Evolutionary conservation across 108 stramenopile species (phyloP), one percentile per base, ranked within the genome.

Genomic region (Skeletonema costatum): DNA sequence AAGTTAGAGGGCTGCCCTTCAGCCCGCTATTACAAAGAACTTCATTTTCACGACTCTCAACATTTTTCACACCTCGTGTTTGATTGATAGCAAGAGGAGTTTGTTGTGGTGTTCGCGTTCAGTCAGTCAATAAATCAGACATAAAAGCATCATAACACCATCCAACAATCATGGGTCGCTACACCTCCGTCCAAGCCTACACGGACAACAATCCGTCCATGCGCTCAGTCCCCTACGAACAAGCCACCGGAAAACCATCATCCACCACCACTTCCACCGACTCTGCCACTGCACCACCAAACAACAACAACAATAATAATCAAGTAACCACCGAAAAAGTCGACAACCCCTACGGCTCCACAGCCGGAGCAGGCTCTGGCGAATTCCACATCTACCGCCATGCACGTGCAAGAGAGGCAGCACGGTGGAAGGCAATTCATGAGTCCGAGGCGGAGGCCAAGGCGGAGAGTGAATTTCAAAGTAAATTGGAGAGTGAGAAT

Each of bases 371-470:
- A 14, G 93, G 94, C 11, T 90, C 88, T 0, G 93, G 94, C 5
- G 96, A 97, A 66, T 97, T 97, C 76, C 94, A 97, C 84, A 82
- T 94, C 42, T 97, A 97, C 72, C 92, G 96, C 16, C 94, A 94
- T 66, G 92, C 94, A 3, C 89, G 96, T 7, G 88, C 93, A 0
- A 70, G 93, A 12, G 96, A 97, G 83, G 82, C 82, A 81, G 85
- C 75, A 14, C 88, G 96, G 10, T 86, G 89, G 86, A 89, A 94
- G 70, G 32, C 73, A 2, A 76, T 97, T 17, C 80, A 93, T 60
- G 85, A 70, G 13, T 41, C 68, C 1, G 89, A 91, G 44, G 67
- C 83, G 59, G 85, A 87, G 64, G 41, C 50, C 39, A 68, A 68
- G 48, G 64, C 44, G 35, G 86, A 93, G 25, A 42, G 78, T 5